A percentile compares a stretch with the other conserved stretches of the same genome.
These are phyloP conservation scores for Mortierella alpina DNA, from an alignment of 192 early-diverging fungal genomes.

Conservation along the genomic window DNA sequence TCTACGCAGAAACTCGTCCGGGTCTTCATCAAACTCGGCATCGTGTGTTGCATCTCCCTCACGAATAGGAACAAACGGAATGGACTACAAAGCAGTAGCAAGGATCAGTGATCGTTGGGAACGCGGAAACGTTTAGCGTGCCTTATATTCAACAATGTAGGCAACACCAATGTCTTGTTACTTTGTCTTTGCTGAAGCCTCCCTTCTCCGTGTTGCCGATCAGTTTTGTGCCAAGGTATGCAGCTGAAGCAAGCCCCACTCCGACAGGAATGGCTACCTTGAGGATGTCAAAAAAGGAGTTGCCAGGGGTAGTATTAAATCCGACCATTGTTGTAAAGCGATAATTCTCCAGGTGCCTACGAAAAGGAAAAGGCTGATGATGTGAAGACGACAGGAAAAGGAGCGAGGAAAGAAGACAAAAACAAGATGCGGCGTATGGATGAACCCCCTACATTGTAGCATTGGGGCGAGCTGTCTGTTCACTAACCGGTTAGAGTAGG, in stretches of 20 bases:
- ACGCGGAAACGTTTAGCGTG: neutral
- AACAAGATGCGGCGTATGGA: neutral
- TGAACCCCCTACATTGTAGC: neutral
- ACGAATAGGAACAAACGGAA: conserved; percentile 5
- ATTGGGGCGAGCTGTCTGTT: neutral
- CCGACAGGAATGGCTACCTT: conserved; percentile 1
- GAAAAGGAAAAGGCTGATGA: neutral
- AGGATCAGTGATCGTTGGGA: neutral
- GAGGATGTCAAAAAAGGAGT: neutral
- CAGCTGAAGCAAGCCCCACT: neutral
- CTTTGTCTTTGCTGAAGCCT: neutral
- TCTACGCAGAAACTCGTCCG: conserved; percentile 4
- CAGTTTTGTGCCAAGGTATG: neutral
- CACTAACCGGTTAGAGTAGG: too few species aligned
- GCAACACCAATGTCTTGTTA: neutral
- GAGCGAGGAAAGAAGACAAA: neutral
- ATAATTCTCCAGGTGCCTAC: too few species aligned
- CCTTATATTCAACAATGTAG: neutral
- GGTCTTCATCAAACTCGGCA: conserved; percentile 22
- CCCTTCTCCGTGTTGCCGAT: neutral
- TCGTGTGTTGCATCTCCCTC: conserved; percentile 18
- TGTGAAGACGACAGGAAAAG: neutral
- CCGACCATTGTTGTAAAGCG: too few species aligned
- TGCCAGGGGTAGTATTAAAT: too few species aligned
- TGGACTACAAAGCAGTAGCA: neutral